A percentile compares a stretch with the other conserved stretches of the same genome.
Conservation (phyloP, 441 rosid species). For the Biscutella laevigata region DNA sequence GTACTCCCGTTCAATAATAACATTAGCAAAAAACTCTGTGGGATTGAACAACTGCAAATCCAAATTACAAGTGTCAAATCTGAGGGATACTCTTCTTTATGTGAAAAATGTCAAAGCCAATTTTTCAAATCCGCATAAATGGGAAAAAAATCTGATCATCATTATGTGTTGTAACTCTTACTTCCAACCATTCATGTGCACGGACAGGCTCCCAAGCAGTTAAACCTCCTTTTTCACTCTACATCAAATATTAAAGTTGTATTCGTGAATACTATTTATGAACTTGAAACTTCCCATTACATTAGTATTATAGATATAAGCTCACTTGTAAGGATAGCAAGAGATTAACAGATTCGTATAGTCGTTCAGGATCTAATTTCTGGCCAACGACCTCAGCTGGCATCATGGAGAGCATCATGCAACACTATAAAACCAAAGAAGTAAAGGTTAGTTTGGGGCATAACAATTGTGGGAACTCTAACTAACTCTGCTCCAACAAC, state of each 20-base stretch:
- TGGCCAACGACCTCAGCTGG: conserved; percentile 60
- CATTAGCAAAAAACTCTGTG: conserved; percentile 27
- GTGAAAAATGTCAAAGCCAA: no score
- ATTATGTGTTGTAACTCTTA: conserved; percentile 17
- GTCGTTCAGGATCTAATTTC: conserved; percentile 38
- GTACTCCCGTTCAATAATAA: conserved; percentile 27
- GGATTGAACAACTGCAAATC: conserved; percentile 25
- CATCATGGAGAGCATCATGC: conserved; percentile 58
- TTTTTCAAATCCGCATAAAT: background rate
- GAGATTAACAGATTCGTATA: conserved; percentile 56
- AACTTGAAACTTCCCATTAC: background rate
- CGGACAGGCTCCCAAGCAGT: conserved; percentile 63
- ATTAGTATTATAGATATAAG: background rate
- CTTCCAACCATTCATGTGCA: conserved; percentile 49
- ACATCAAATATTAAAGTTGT: background rate
- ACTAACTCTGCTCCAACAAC: background rate
- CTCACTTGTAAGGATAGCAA: conserved; percentile 53
- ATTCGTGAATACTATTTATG: background rate
- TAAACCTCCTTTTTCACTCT: conserved; percentile 31
- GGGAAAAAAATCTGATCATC: background rate
- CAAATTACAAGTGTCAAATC: background rate
- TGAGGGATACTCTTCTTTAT: background rate
- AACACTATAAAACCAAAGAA: conserved; percentile 38
- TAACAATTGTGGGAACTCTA: background rate
- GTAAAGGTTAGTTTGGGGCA: background rate